Conservation (phyloP, 768 basidiomycete species). For the Phanerodontia chrysosporium region DNA sequence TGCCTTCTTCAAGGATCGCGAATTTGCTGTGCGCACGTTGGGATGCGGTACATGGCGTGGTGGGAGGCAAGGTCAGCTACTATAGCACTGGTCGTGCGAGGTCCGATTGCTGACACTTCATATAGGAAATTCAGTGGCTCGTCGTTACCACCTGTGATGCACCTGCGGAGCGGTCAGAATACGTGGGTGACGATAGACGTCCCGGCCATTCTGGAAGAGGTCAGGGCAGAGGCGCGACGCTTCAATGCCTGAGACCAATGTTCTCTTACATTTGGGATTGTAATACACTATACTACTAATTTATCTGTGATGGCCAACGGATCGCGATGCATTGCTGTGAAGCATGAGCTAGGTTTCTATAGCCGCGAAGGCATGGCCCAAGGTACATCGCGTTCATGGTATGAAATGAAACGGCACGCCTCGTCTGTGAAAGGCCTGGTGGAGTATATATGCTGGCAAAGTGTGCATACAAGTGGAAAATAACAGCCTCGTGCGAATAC, state of each 20-base stretch:
- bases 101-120: background rate
- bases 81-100: background rate
- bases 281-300: background rate
- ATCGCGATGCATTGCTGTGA: no score
- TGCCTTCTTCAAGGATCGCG: conserved; percentile 61
- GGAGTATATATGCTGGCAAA: no score
- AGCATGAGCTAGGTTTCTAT: no score
- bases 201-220: conserved; percentile 1
- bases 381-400: no score
- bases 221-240: conserved; percentile 5
- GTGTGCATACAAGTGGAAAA: no score
- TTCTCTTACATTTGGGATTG: background rate
- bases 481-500: no score
- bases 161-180: conserved; percentile 1
- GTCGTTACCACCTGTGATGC: conserved; percentile 14
- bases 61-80: conserved; percentile 34
- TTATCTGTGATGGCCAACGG: background rate
- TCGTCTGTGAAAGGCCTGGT: no score
- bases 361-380: no score
- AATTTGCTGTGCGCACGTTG: conserved; percentile 51
- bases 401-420: no score
- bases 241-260: background rate
- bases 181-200: conserved; percentile 5
- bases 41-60: conserved; percentile 60
- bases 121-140: conserved; percentile 11